Evolutionary conservation across 495 filamentous ascomycete genomes (phyloP).

Genomic region (Pseudomonodictys pantanalensis): DNA sequence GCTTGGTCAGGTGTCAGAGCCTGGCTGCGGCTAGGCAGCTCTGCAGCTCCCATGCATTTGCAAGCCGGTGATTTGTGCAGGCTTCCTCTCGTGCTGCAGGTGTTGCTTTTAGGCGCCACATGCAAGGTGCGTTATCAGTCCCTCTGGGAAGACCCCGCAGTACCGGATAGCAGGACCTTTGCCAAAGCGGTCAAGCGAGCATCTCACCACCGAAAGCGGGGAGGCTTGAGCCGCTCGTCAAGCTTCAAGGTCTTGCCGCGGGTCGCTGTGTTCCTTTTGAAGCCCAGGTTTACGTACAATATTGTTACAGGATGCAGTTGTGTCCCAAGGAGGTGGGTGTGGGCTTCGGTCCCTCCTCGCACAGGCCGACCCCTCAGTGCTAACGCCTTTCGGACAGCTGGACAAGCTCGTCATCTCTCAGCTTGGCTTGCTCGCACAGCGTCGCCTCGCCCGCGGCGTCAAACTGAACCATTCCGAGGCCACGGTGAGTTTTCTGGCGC

Average conservation of each 20-base stretch:
- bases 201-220: neutral
- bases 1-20: neutral
- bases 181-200: too few relatives aligned
- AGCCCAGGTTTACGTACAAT: too few relatives aligned
- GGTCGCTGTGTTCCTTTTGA: too few relatives aligned
- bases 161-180: too few relatives aligned
- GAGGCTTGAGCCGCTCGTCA: neutral
- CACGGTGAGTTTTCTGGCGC: conserved; percentile 55
- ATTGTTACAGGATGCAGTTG: conserved; percentile 22
- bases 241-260: too few relatives aligned
- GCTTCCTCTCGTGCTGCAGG: too few relatives aligned
- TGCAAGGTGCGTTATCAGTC: neutral
- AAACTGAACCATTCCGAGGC: conserved; percentile 91
- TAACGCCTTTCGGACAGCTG: conserved; percentile 54
- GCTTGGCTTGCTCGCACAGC: conserved; percentile 82
- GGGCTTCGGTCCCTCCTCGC: neutral
- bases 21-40: neutral
- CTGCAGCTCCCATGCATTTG: too few relatives aligned
- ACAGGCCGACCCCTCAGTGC: conserved; percentile 1
- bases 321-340: conserved; percentile 31
- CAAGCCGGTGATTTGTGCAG: too few relatives aligned
- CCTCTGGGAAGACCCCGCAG: too few relatives aligned
- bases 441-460: conserved; percentile 82
- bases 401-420: conserved; percentile 96
- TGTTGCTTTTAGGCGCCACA: neutral